Evolutionary conservation across 257 asterid species (phyloP), one percentile per base, ranked within the genome.

Genomic region (Misopates orontium): DNA sequence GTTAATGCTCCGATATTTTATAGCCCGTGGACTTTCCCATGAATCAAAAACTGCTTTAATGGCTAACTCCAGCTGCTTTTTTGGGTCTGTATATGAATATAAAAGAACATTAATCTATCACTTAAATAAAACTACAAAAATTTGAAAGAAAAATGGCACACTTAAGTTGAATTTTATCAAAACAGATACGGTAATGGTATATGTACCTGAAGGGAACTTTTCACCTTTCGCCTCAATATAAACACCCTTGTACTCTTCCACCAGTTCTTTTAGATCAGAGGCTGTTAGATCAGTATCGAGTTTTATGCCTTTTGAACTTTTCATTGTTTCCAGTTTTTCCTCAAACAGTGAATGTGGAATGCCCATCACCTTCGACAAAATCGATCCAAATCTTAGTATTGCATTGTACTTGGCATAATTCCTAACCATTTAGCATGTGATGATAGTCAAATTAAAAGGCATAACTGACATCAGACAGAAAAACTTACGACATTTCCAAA

Each of bases 11-110:
- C 99, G 80, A 64, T 90, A 93, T 56, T 90, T 90, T 25, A 62
- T 85, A 20, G 97, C 99, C 82, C 99, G 77, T 0, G 95, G 95
- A 68, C 97, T 90, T 75, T 93, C 97, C 97, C 97, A 93, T 7
- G 99, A 93, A 60, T 90, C 88, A 17, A 93, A 93, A 31, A 93
- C 99, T 32, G 99, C 95, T 53, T 86, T 87, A 25, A 93, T 70
- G 28, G 97, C 91, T 83, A 90, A 78, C 76, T 93, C 96, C 58
- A 93, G 77, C 80, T 93, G 99, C 78, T 68, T 81, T 60, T 64
- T 86, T 10, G 99, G 97, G 70, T 93, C 99, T 93, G 73, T 1
- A 39, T 11, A 72, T 17, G 24, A 51, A 53, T 4, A 17, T 7
- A 70, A 64, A 36, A 47, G 16, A 71, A 62, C 8, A 14, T 60